A percentile compares a stretch with the other conserved stretches of the same genome.
phyloP scores from a whole-genome alignment of 2,329 filamentous ascomycete genomes.

The Colletotrichum sp. region DNA sequence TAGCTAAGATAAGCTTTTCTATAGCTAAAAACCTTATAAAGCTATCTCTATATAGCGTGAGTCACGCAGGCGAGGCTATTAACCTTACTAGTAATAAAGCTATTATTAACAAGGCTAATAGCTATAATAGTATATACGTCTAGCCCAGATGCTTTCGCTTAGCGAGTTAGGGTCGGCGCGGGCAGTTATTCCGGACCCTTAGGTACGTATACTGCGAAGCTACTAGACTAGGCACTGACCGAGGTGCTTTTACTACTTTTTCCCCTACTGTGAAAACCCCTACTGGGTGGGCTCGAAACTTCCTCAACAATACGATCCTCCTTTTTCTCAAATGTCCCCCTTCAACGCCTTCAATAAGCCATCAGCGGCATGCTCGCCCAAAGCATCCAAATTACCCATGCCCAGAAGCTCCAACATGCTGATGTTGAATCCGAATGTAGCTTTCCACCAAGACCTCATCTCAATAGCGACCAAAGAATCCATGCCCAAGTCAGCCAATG shows the following conservation, averaged over 20 bases:
- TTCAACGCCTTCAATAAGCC: background rate
- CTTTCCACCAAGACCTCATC: conserved; percentile 24
- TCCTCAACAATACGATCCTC: background rate
- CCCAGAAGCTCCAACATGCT: conserved; percentile 20
- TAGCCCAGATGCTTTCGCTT: no score
- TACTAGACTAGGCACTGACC: background rate
- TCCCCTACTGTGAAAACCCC: background rate
- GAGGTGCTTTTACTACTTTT: background rate
- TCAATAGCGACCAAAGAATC: conserved; percentile 27
- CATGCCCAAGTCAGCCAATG: conserved; percentile 21
- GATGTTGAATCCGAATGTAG: conserved; percentile 23
- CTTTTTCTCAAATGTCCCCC: background rate
- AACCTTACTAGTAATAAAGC: no score
- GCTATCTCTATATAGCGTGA: no score
- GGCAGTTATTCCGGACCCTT: background rate
- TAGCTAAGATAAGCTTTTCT: no score
- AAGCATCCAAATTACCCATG: conserved; percentile 10
- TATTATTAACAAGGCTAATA: no score
- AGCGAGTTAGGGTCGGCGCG: background rate
- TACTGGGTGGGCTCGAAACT: background rate
- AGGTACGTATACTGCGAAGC: background rate
- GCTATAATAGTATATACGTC: no score
- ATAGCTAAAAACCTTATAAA: no score
- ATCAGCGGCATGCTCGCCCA: conserved; percentile 15
- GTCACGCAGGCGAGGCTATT: no score